Evolutionary conservation across 768 basidiomycete genomes (phyloP).

Genomic region (Boletus patriciae): DNA sequence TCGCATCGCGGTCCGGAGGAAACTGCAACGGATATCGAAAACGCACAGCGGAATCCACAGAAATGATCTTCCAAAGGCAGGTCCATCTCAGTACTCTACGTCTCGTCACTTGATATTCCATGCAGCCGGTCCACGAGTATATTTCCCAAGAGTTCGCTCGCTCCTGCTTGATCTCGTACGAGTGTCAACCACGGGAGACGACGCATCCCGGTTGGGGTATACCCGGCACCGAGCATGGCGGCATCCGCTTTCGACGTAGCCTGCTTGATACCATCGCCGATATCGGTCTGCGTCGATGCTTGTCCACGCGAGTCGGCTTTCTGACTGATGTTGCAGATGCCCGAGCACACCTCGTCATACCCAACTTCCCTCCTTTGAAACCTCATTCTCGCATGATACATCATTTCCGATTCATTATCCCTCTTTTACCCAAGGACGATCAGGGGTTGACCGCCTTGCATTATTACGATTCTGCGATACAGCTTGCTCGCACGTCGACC

Average conservation of each 20-base stretch:
- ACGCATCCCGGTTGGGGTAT: constrained; percentile 75
- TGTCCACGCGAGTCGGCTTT: not conserved
- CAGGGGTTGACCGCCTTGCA: constrained; percentile 68
- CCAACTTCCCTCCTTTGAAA: constrained; percentile 64
- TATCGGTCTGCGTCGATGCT: constrained; percentile 52
- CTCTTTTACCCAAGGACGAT: constrained; percentile 57
- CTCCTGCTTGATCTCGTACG: constrained; percentile 66
- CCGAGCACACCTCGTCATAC: constrained; percentile 70
- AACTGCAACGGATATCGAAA: constrained; percentile 68
- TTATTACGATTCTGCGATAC: constrained; percentile 76
- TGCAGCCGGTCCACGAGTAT: constrained; percentile 63
- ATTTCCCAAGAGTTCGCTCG: constrained; percentile 77
- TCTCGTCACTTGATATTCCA: not conserved
- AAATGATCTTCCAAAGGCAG: constrained; percentile 61
- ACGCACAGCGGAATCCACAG: constrained; percentile 50
- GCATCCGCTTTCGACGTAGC: constrained; percentile 61
- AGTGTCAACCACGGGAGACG: constrained; percentile 66
- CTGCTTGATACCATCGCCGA: constrained; percentile 70
- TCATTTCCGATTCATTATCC: constrained; percentile 75
- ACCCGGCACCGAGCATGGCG: constrained; percentile 63
- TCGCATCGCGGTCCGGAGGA: constrained; percentile 61
- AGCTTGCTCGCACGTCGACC: constrained; percentile 62
- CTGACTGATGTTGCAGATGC: constrained; percentile 46
- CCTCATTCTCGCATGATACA: constrained; percentile 77
- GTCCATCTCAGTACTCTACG: not conserved